phyloP scores from a whole-genome alignment of 352 stramenopile genomes.

The Globisporangium radiosum region DNA sequence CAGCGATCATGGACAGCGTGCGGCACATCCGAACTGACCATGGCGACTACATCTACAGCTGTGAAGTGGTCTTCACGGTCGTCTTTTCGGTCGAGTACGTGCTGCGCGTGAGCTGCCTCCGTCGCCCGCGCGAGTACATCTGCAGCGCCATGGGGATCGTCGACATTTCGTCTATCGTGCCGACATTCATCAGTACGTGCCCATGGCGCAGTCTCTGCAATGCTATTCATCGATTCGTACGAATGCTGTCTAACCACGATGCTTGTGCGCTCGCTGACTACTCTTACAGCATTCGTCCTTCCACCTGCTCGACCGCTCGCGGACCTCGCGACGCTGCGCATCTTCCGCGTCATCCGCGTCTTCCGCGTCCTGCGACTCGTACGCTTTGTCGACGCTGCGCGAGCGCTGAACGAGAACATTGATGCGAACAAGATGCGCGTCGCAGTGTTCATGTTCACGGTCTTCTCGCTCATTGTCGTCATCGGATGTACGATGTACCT shows the following conservation, averaged over 20 bases:
- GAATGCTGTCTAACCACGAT: not conserved
- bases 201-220: not conserved
- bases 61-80: constrained; percentile 37
- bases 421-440: constrained; percentile 76
- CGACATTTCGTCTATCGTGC: constrained; percentile 43
- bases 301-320: constrained; percentile 46
- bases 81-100: constrained; percentile 42
- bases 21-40: constrained; percentile 40
- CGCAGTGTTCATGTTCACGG: constrained; percentile 65
- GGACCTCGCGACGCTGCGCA: constrained; percentile 60
- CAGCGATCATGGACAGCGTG: constrained; percentile 57
- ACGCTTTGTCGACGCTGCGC: constrained; percentile 62
- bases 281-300: constrained; percentile 37
- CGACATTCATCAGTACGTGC: constrained; percentile 36
- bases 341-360: constrained; percentile 75
- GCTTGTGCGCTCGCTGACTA: not conserved
- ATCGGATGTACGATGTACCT: constrained; percentile 82
- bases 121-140: constrained; percentile 35
- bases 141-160: constrained; percentile 42
- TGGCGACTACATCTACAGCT: constrained; percentile 28
- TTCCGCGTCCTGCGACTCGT: constrained; percentile 70
- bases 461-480: constrained; percentile 74
- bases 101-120: constrained; percentile 28
- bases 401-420: constrained; percentile 70
- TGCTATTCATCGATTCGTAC: too few relatives aligned